Conservation (phyloP, 495 filamentous ascomycete species). For the Neurospora discreta region DNA sequence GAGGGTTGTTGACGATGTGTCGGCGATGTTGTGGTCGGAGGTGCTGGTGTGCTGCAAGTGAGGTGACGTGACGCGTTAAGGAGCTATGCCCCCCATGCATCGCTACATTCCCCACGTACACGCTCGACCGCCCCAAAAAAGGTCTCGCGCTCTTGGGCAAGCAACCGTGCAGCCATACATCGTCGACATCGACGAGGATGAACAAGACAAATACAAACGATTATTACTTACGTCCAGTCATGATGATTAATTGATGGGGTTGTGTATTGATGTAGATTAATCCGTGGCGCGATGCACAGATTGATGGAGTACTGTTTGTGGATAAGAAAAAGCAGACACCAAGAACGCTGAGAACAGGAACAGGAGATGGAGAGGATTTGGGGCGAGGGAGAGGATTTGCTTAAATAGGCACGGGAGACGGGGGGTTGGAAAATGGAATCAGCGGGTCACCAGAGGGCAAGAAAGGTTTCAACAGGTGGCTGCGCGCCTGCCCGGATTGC, state of each 20-base stretch:
- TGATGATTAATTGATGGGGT: slow-evolving; percentile 40
- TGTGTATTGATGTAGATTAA: slow-evolving; percentile 21
- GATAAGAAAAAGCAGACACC: background rate
- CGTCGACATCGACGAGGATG: slow-evolving; percentile 9
- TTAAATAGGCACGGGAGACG: background rate
- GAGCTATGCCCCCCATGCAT: slow-evolving; percentile 3
- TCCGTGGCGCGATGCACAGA: slow-evolving; percentile 13
- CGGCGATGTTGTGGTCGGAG: background rate
- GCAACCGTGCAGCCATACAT: background rate
- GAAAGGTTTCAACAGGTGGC: background rate
- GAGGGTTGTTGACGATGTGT: background rate
- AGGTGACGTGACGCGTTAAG: slow-evolving; percentile 16
- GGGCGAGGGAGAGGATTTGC: background rate
- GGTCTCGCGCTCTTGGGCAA: slow-evolving; percentile 13
- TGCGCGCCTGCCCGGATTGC: background rate
- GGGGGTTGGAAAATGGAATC: background rate
- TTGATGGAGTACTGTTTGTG: slow-evolving; percentile 16
- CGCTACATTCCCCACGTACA: slow-evolving; percentile 12
- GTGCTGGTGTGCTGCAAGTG: background rate
- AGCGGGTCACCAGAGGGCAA: background rate
- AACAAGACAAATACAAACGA: slow-evolving; percentile 9
- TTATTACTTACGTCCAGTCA: slow-evolving; percentile 89
- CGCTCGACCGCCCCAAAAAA: slow-evolving; percentile 12
- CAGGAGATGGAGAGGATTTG: background rate
- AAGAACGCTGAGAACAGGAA: background rate